These are phyloP conservation scores for Starmera dryadoides DNA, from an alignment of 805 yeast species.

Conservation along the genomic window DNA sequence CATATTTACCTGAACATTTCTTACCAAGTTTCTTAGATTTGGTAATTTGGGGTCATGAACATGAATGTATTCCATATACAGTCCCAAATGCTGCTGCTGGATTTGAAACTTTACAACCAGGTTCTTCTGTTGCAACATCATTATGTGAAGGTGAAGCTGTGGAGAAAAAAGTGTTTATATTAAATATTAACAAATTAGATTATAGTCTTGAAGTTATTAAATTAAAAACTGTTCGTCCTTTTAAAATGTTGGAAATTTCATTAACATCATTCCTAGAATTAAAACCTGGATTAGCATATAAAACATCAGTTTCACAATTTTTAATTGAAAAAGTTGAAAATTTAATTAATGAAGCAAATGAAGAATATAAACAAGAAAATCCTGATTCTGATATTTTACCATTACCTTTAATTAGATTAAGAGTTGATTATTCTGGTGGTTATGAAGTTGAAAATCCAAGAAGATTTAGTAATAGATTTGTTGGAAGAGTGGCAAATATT, in stretches of 20 bases:
- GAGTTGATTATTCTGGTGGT: slow-evolving; percentile 87
- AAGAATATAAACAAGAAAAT: slow-evolving; percentile 34
- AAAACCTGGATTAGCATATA: slow-evolving; percentile 53
- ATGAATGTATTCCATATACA: slow-evolving; percentile 79
- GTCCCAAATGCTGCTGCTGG: slow-evolving; percentile 45
- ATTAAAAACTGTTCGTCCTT: slow-evolving; percentile 74
- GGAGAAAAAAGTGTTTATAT: slow-evolving; percentile 65
- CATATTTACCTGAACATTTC: slow-evolving; percentile 77
- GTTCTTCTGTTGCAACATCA: slow-evolving; percentile 90
- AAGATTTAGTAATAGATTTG: slow-evolving; percentile 83
- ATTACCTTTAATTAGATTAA: slow-evolving; percentile 70
- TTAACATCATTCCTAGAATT: slow-evolving; percentile 46
- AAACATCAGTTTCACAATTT: slow-evolving; percentile 51
- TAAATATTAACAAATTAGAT: slow-evolving; percentile 54
- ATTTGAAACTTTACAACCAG: slow-evolving; percentile 83
- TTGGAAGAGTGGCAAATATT: slow-evolving; percentile 86
- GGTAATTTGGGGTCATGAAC: slow-evolving; percentile 97
- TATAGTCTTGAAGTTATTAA: slow-evolving; percentile 53
- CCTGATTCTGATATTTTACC: slow-evolving; percentile 39
- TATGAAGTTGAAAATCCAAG: slow-evolving; percentile 89
- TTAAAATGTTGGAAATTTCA: slow-evolving; percentile 60
- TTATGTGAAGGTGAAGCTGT: slow-evolving; percentile 78
- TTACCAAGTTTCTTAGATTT: slow-evolving; percentile 78
- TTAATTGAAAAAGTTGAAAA: slow-evolving; percentile 58
- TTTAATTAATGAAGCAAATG: slow-evolving; percentile 53